Evolutionary conservation across 129 eudicot genomes (phyloP).

Genomic region (Pittosporum tobira): DNA sequence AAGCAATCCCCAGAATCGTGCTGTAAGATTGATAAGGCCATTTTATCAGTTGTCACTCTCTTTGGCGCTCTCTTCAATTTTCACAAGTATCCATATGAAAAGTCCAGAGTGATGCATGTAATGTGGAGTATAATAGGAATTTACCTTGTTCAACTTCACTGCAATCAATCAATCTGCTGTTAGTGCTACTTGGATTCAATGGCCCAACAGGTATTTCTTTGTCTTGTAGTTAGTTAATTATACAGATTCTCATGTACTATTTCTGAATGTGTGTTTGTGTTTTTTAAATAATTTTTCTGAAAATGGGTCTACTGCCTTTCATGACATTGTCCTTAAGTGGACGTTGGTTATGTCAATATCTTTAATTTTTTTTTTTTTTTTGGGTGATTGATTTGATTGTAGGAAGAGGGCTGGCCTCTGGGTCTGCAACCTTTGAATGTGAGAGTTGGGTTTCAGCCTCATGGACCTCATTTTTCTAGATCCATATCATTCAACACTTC

Average conservation of each 20-base stretch:
- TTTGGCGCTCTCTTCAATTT: constrained; percentile 10
- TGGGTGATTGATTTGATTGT: constrained; percentile 28
- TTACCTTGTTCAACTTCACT: too few relatives aligned
- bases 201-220: constrained; percentile 41
- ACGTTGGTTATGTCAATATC: too few relatives aligned
- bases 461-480: constrained; percentile 33
- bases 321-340: neutral
- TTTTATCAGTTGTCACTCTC: constrained; percentile 14
- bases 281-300: neutral
- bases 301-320: neutral
- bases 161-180: constrained; percentile 14
- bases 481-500: constrained; percentile 52
- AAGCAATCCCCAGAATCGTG: constrained; percentile 4
- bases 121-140: constrained; percentile 4
- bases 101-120: neutral
- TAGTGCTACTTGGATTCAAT: constrained; percentile 17
- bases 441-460: constrained; percentile 34
- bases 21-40: constrained; percentile 12
- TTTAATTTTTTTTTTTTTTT: neutral
- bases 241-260: neutral
- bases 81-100: neutral
- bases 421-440: constrained; percentile 61
- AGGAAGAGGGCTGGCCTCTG: constrained; percentile 87
- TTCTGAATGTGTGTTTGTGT: constrained; percentile 2
- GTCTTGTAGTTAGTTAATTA: neutral